phyloP scores from a whole-genome alignment of 1,284 basidiomycete species.

The Retiboletus flavoniger region DNA sequence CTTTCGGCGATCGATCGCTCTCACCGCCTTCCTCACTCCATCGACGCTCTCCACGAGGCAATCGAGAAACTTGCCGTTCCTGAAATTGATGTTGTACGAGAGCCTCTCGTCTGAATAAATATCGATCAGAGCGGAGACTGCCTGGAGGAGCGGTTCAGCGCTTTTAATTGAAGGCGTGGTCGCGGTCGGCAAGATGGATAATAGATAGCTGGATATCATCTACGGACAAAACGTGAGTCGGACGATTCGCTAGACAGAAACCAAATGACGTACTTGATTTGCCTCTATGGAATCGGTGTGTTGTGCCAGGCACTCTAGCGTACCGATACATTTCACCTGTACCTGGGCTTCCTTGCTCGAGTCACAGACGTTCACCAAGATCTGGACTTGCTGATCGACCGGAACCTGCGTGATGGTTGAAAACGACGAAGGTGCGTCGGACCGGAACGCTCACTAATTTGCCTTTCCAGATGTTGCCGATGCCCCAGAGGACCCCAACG shows the following conservation, averaged over 20 bases:
- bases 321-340: slow-evolving; percentile 78
- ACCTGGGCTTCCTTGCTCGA: slow-evolving; percentile 52
- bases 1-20: slow-evolving; percentile 55
- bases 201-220: slow-evolving; percentile 67
- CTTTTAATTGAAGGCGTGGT: slow-evolving; percentile 42
- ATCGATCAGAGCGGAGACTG: slow-evolving; percentile 86
- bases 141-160: slow-evolving; percentile 78
- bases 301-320: slow-evolving; percentile 79
- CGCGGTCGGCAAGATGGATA: slow-evolving; percentile 52
- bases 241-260: slow-evolving; percentile 12
- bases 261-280: slow-evolving; percentile 55
- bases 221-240: slow-evolving; percentile 31
- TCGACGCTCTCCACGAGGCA: slow-evolving; percentile 54
- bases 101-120: slow-evolving; percentile 90
- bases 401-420: slow-evolving; percentile 41
- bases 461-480: slow-evolving; percentile 69
- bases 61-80: slow-evolving; percentile 53
- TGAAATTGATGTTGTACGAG: slow-evolving; percentile 83
- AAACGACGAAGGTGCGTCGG: background rate
- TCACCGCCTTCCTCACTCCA: slow-evolving; percentile 59
- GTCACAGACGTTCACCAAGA: slow-evolving; percentile 68
- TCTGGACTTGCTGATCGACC: slow-evolving; percentile 57
- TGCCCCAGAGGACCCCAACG: slow-evolving; percentile 78
- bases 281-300: slow-evolving; percentile 60
- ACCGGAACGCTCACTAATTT: slow-evolving; percentile 44